A percentile compares a stretch with the other conserved stretches of the same genome.
Conservation (phyloP, 768 basidiomycete species). For the Leucosporidium yakuticum region DNA sequence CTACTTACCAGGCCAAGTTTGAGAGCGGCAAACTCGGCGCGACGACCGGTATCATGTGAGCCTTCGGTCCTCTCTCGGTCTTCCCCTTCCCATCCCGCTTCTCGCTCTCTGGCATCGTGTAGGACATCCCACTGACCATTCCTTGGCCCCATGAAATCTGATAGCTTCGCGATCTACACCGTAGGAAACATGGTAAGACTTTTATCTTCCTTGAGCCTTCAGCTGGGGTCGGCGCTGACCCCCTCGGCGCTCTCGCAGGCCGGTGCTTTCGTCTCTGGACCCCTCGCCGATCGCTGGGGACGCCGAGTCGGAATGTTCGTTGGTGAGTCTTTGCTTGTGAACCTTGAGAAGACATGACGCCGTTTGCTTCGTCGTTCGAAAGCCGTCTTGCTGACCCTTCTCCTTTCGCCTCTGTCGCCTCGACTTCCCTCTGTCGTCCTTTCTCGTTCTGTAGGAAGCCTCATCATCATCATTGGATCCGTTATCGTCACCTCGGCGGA, state of each 20-base stretch:
- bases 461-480: background rate
- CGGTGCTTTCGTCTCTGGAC: constrained; percentile 41
- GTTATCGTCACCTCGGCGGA: background rate
- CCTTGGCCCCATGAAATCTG: background rate
- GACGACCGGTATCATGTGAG: background rate
- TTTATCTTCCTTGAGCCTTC: background rate
- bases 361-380: too few species aligned
- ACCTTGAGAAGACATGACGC: too few species aligned
- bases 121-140: background rate
- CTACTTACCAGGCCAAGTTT: background rate
- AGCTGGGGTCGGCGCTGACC: background rate
- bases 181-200: background rate
- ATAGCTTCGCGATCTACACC: background rate
- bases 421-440: too few species aligned
- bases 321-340: constrained; percentile 8
- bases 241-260: constrained; percentile 2
- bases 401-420: too few species aligned
- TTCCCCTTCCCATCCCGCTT: background rate
- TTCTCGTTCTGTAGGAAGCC: constrained; percentile 7
- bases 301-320: constrained; percentile 42
- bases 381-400: too few species aligned
- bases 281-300: constrained; percentile 42
- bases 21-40: background rate
- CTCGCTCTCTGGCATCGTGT: background rate
- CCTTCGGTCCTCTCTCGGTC: background rate